A percentile compares a stretch with the other conserved stretches of the same genome.
These are phyloP conservation scores for Paracoccidioides lutzii DNA, from an alignment of 2,329 filamentous ascomycete genomes.

Conservation along the genomic window DNA sequence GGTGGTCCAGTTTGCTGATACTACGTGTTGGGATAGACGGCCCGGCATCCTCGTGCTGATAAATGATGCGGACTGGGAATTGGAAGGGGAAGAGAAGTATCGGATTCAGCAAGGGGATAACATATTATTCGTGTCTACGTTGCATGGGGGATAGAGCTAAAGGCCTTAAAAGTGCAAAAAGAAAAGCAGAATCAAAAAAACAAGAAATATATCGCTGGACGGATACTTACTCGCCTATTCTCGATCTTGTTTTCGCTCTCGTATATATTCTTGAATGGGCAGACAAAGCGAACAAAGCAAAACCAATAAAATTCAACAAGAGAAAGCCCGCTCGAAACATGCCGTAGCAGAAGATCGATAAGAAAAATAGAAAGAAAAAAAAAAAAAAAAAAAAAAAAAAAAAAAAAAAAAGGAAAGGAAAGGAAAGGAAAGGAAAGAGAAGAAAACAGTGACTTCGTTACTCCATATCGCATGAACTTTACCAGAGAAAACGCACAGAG, in stretches of 20 bases:
- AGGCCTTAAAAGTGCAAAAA: too few relatives aligned
- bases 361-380: too few relatives aligned
- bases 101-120: constrained; percentile 71
- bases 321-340: background rate
- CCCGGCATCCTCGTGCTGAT: constrained; percentile 93
- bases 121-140: constrained; percentile 88
- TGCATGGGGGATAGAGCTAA: constrained; percentile 65
- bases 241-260: background rate
- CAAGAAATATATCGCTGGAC: background rate
- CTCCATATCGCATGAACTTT: background rate
- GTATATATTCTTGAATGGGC: background rate
- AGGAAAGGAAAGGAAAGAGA: too few relatives aligned
- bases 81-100: constrained; percentile 88
- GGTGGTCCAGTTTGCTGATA: background rate
- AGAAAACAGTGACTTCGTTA: background rate
- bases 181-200: background rate
- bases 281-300: background rate
- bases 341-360: background rate
- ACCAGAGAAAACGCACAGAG: background rate
- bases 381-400: too few relatives aligned
- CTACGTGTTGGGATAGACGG: constrained; percentile 45
- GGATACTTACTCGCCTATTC: background rate
- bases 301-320: background rate
- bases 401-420: too few relatives aligned
- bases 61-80: constrained; percentile 96